Conservation (phyloP, 257 asterid species). For the Jaltomata sinuosa region DNA sequence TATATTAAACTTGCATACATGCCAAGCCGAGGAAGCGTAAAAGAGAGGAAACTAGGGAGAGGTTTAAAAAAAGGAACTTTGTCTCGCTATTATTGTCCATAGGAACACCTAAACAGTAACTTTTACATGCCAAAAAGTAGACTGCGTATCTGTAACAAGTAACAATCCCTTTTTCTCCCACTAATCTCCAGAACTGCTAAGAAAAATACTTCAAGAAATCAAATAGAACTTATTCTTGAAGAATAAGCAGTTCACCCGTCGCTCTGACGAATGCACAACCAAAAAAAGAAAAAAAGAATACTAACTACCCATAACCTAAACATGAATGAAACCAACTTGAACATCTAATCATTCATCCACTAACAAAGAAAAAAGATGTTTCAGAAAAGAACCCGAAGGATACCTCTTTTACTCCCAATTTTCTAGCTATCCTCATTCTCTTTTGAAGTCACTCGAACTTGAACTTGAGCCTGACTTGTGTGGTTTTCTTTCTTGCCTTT, state of each 20-base stretch:
- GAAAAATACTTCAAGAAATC: slow-evolving; percentile 7
- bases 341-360: neutral
- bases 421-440: neutral
- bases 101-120: neutral
- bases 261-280: neutral
- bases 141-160: neutral
- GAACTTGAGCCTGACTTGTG: slow-evolving; percentile 15
- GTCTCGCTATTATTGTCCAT: neutral
- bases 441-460: slow-evolving; percentile 9
- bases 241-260: neutral
- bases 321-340: neutral
- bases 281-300: neutral
- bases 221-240: slow-evolving; percentile 9
- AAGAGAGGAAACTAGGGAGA: neutral
- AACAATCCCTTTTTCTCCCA: neutral
- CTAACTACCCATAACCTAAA: neutral
- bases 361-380: neutral
- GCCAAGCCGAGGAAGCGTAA: neutral
- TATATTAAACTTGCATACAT: neutral
- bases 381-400: neutral
- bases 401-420: neutral
- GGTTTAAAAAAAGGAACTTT: neutral
- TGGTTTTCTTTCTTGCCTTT: slow-evolving; percentile 11
- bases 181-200: neutral
- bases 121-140: neutral